These are phyloP conservation scores for Magnolia sinica DNA, from an alignment of 164 flowering plant species.

Conservation along the genomic window DNA sequence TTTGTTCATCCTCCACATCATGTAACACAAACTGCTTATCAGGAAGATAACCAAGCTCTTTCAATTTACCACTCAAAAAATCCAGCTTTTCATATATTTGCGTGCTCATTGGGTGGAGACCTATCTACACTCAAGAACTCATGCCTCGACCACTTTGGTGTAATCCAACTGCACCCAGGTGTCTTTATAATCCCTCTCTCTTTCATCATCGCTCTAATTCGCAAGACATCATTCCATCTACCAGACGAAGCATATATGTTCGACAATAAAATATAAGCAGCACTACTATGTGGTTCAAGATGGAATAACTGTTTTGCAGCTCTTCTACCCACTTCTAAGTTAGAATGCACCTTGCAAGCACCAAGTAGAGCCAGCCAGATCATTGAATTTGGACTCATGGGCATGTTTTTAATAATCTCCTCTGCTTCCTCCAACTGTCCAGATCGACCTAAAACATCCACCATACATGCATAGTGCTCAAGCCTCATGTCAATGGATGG, in stretches of 20 bases:
- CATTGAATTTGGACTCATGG: constrained; percentile 10
- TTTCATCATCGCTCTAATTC: constrained; percentile 17
- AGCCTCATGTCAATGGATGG: constrained; percentile 10
- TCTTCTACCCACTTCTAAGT: constrained; percentile 15
- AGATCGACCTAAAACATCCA: constrained; percentile 17
- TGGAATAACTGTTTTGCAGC: constrained; percentile 8
- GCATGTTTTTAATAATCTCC: constrained; percentile 15
- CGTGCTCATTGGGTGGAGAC: constrained; percentile 17
- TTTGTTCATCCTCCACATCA: constrained; percentile 22
- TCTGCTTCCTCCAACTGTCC: constrained; percentile 20
- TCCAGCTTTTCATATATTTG: constrained; percentile 17
- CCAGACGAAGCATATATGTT: constrained; percentile 18
- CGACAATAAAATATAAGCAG: constrained; percentile 17
- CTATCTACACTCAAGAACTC: constrained; percentile 12
- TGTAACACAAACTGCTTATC: constrained; percentile 16
- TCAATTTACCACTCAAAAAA: constrained; percentile 6
- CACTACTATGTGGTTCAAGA: constrained; percentile 12
- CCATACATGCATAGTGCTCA: constrained; percentile 21
- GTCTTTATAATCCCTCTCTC: constrained; percentile 14
- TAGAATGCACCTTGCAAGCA: constrained; percentile 21
- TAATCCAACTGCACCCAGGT: constrained; percentile 21
- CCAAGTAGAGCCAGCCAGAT: constrained; percentile 15
- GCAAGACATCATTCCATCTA: constrained; percentile 17
- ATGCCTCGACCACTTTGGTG: constrained; percentile 8
- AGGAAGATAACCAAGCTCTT: constrained; percentile 14